Evolutionary conservation across 345 rosid genomes (phyloP).

Genomic region (Populus ilicifolia): DNA sequence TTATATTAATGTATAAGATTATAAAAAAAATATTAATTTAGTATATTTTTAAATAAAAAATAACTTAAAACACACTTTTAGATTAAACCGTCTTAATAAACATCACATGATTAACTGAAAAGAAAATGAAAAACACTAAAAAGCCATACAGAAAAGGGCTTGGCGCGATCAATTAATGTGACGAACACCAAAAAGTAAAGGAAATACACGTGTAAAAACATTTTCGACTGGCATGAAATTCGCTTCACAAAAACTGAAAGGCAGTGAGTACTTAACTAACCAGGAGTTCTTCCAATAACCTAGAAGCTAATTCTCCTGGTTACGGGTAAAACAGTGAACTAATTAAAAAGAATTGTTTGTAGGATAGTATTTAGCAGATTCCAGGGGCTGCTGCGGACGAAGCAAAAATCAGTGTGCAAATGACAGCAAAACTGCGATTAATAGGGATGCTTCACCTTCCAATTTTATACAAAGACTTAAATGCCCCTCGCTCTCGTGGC

Average conservation of each 20-base stretch:
- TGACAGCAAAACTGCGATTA: constrained; percentile 9
- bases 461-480: not conserved
- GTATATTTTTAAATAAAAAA: no score
- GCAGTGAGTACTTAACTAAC: not conserved
- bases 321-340: no score
- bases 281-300: no score
- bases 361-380: not conserved
- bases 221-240: not conserved
- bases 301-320: no score
- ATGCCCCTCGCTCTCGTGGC: not conserved
- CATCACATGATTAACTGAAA: not conserved
- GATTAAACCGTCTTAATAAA: no score
- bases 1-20: no score
- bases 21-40: no score
- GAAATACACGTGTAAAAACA: not conserved
- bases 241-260: not conserved
- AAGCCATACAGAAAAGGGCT: not conserved
- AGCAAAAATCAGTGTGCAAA: constrained; percentile 7
- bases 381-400: constrained; percentile 24
- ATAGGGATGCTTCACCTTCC: constrained; percentile 19
- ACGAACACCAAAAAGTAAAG: not conserved
- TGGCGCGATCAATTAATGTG: not conserved
- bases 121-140: not conserved
- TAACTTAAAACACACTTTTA: no score
- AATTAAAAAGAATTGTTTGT: no score